Base-by-base conservation (phyloP, 1,139 yeast genomes). In the Suhomyces bokatorum region DNA sequence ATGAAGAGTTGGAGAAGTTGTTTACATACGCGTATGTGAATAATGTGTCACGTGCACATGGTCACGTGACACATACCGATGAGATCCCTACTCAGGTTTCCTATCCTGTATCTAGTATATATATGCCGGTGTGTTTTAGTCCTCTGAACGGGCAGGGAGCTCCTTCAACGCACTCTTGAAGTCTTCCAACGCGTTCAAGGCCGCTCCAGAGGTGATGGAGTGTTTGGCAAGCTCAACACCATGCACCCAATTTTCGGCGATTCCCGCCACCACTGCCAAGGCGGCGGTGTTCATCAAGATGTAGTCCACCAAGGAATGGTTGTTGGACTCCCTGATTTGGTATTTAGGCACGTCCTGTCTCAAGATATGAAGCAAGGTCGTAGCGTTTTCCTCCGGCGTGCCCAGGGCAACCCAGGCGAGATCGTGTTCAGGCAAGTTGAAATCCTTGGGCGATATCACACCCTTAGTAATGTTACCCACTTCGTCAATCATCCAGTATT, bases 211-310 rank as follows among this genome's bases (percentile, higher is more conserved):
- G 12, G 60, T 60, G 34, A 93, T 85, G 38, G 95, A 77, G 39
- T 76, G 67, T 53, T 81, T 78, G 1, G 98, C 99, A 36, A 83
- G 60, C 45, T 70, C 71, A 6, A 89, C 95, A 13, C 98, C 99
- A 14, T 81, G 78, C 48, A 73, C 77, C 91, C 95, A 91, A 53
- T 78, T 69, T 15, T 64, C 63, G 2, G 90, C 82, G 3, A 73
- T 60, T 2, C 95, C 96, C 14, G 87, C 77, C 16, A 90, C 81
- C 32, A 85, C 87, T 1, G 95, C 93, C 48, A 93, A 69, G 0
- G 96, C 96, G 5, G 93, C 93, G 33, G 95, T 76, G 63, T 93
- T 93, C 77, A 93, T 68, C 48, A 91, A 65, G 16, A 93, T 93
- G 66, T 90, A 93, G 66, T 93, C 97, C 43, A 85, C 82, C 16